Base-by-base conservation (phyloP, 2,329 filamentous ascomycete genomes). In the Emmonsia crescens region DNA sequence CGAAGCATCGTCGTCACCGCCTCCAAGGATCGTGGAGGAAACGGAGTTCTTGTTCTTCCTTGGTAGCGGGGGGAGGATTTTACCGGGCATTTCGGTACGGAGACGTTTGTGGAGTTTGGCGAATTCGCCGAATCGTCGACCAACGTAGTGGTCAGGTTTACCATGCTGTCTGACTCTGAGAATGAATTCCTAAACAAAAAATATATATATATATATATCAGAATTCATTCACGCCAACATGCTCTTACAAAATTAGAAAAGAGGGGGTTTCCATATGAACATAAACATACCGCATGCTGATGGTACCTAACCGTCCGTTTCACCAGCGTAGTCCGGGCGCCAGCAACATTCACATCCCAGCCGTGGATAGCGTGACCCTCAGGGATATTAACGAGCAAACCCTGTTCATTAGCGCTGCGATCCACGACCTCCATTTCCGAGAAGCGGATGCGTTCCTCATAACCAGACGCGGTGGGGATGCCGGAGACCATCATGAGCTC, bases 401-500 rank as follows among this genome's bases (percentile, higher is more conserved):
- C 93, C 27, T 91, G 89, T 63, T 96, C 92, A 70, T 96, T 95
- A 51, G 94, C 92, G 60, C 91, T 89, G 65, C 91, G 85, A 71
- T 99, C 94, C 33, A 99, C 91, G 29, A 97, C 91, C 72, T 99
- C 94, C 77, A 99, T 88, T 76, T 99, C 94, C 1, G 91, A 91
- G 73, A 99, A 99, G 58, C 91, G 85, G 71, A 99, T 96, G 62
- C 94, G 85, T 79, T 99, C 94, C 76, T 99, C 94, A 73, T 97
- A 99, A 1, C 94, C 94, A 4, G 92, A 96, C 3, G 94, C 91
- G 0, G 94, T 99, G 40, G 89, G 90, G 62, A 99, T 88, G 44
- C 94, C 94, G 8, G 93, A 97, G 9, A 99, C 94, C 91, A 99
- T 96, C 94, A 99, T 99, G 64, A 99, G 81, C 80, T 99, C 94